Evolutionary conservation across 164 flowering plant species (phyloP).

Genomic region (Vitis riparia): DNA sequence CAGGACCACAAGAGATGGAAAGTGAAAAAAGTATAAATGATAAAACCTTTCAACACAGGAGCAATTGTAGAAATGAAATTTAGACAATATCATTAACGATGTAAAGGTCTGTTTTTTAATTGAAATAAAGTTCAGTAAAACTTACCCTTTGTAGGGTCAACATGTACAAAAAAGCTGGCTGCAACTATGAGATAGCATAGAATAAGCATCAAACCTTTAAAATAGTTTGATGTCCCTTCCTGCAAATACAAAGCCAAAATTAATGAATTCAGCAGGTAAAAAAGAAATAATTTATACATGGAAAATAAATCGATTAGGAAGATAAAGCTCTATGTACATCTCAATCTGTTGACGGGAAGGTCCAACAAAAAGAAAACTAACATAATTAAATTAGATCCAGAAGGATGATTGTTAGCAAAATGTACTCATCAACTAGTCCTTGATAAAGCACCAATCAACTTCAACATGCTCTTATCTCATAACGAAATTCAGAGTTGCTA

Average conservation of each 20-base stretch:
- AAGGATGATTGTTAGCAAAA: no score
- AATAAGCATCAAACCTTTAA: constrained; percentile 63
- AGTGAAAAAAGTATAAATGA: background rate
- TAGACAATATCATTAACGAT: background rate
- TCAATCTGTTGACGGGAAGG: no score
- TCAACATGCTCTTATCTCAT: no score
- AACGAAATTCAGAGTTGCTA: no score
- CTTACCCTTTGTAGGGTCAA: constrained; percentile 41
- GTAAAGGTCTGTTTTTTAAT: background rate
- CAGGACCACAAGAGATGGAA: background rate
- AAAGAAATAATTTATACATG: background rate
- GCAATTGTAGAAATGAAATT: background rate
- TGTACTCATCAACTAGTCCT: no score
- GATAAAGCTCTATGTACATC: no score
- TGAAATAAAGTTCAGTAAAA: background rate
- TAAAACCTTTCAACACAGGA: background rate
- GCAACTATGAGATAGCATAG: constrained; percentile 69
- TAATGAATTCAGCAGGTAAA: background rate
- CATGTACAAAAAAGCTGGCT: constrained; percentile 71
- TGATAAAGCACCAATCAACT: no score
- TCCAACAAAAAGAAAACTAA: no score
- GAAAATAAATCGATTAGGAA: no score
- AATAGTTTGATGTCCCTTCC: constrained; percentile 38
- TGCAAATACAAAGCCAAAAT: constrained; percentile 25
- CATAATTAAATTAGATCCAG: no score